These are phyloP conservation scores for Ogataea degrootiae DNA, from an alignment of 805 yeast species.

Conservation along the genomic window DNA sequence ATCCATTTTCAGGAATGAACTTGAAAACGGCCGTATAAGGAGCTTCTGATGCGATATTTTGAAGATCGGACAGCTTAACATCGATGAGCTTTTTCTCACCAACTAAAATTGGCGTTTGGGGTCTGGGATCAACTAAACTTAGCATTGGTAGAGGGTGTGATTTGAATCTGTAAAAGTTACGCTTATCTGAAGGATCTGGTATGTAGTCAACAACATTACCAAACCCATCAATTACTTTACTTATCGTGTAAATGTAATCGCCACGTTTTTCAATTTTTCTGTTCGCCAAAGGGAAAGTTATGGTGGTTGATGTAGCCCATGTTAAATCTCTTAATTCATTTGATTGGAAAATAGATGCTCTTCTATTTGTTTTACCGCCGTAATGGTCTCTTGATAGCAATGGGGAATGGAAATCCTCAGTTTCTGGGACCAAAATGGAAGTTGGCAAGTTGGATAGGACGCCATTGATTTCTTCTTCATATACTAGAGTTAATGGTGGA, in stretches of 20 bases:
- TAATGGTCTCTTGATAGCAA: constrained; percentile 31
- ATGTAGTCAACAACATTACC: constrained; percentile 52
- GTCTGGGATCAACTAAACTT: constrained; percentile 36
- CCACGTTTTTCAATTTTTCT: constrained; percentile 37
- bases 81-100: constrained; percentile 30
- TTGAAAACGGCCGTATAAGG: constrained; percentile 41
- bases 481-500: constrained; percentile 64
- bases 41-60: constrained; percentile 34
- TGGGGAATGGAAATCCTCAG: constrained; percentile 43
- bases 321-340: constrained; percentile 35
- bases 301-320: constrained; percentile 29
- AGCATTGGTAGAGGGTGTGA: constrained; percentile 56
- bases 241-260: constrained; percentile 49
- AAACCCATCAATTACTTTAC: constrained; percentile 59
- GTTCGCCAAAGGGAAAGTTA: constrained; percentile 25
- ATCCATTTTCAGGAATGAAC: constrained; percentile 26
- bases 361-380: constrained; percentile 16
- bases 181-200: constrained; percentile 29
- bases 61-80: constrained; percentile 21
- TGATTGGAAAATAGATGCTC: constrained; percentile 22
- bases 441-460: constrained; percentile 25
- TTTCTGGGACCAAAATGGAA: constrained; percentile 38
- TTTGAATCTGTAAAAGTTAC: constrained; percentile 40
- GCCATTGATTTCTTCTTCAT: constrained; percentile 41
- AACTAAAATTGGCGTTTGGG: constrained; percentile 24